These are phyloP conservation scores for Ganoderma boninense DNA, from an alignment of 1,284 basidiomycete genomes.

Conservation along the genomic window DNA sequence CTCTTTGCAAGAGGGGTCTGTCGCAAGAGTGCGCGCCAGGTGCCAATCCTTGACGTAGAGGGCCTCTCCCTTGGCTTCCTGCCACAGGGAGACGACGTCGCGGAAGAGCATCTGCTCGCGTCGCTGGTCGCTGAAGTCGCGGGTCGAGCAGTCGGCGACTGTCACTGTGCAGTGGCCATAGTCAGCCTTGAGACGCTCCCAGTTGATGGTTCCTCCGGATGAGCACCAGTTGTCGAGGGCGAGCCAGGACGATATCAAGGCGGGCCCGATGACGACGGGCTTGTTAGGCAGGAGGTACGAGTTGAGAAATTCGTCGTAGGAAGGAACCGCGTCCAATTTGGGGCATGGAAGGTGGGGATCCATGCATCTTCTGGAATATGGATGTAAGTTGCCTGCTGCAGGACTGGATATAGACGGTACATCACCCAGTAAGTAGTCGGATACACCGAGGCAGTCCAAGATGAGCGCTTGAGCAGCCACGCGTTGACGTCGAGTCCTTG, in stretches of 20 bases:
- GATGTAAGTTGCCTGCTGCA: background rate
- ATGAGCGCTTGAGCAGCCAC: no score
- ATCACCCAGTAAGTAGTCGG: background rate
- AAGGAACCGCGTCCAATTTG: constrained; percentile 19
- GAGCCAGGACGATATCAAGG: constrained; percentile 36
- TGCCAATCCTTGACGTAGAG: constrained; percentile 47
- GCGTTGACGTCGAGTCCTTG: no score
- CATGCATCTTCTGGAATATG: background rate
- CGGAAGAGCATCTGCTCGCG: constrained; percentile 33
- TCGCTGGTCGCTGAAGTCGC: constrained; percentile 42
- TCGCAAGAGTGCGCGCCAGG: constrained; percentile 30
- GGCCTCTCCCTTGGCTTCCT: constrained; percentile 28
- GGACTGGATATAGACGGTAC: background rate
- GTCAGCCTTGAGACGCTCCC: constrained; percentile 31
- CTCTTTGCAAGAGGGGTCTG: background rate
- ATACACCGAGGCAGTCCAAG: no score
- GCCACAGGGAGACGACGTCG: constrained; percentile 38
- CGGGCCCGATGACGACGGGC: constrained; percentile 38
- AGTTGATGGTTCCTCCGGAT: constrained; percentile 29
- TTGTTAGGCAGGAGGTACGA: constrained; percentile 37
- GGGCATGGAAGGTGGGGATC: background rate
- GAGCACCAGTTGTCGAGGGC: constrained; percentile 20
- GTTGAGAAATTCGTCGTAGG: constrained; percentile 38
- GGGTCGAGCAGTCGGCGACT: constrained; percentile 40
- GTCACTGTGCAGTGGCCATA: constrained; percentile 37